These are phyloP conservation scores for Gryganskiella cystojenkinii DNA, from an alignment of 192 early-diverging fungal genomes.

Conservation along the genomic window DNA sequence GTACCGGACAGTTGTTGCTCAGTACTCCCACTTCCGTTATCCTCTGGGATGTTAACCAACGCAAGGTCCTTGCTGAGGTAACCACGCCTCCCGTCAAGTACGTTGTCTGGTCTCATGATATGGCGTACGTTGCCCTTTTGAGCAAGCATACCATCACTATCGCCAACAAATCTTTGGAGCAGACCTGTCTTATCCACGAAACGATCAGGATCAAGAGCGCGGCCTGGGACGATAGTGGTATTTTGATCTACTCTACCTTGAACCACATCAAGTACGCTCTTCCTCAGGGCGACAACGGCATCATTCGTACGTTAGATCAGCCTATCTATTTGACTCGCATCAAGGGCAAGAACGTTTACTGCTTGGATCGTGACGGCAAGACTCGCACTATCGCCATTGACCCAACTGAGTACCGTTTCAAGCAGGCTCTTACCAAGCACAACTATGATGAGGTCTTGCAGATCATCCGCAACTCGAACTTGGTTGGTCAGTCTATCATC, in stretches of 20 bases:
- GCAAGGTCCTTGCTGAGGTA: slow-evolving; percentile 80
- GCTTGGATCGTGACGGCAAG: slow-evolving; percentile 92
- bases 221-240: slow-evolving; percentile 92
- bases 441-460: slow-evolving; percentile 97
- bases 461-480: slow-evolving; percentile 95
- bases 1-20: slow-evolving; percentile 85
- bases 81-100: slow-evolving; percentile 91
- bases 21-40: slow-evolving; percentile 89
- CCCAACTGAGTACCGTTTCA: slow-evolving; percentile 99
- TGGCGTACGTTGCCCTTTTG: slow-evolving; percentile 87
- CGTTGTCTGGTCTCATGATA: slow-evolving; percentile 92
- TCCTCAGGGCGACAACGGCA: slow-evolving; percentile 96
- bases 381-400: slow-evolving; percentile 91
- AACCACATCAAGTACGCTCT: slow-evolving; percentile 99
- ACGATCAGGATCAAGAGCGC: slow-evolving; percentile 99
- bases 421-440: slow-evolving; percentile 87
- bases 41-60: slow-evolving; percentile 91
- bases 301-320: slow-evolving; percentile 96
- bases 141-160: slow-evolving; percentile 97
- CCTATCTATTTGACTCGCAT: slow-evolving; percentile 92
- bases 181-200: slow-evolving; percentile 92
- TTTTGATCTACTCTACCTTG: slow-evolving; percentile 95
- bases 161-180: slow-evolving; percentile 89
- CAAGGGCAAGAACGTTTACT: slow-evolving; percentile 86
- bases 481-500: slow-evolving; percentile 99